Evolutionary conservation across 2,329 filamentous ascomycete genomes (phyloP), one percentile per base, ranked within the genome.

Genomic region (Coniochaeta ligniaria): DNA sequence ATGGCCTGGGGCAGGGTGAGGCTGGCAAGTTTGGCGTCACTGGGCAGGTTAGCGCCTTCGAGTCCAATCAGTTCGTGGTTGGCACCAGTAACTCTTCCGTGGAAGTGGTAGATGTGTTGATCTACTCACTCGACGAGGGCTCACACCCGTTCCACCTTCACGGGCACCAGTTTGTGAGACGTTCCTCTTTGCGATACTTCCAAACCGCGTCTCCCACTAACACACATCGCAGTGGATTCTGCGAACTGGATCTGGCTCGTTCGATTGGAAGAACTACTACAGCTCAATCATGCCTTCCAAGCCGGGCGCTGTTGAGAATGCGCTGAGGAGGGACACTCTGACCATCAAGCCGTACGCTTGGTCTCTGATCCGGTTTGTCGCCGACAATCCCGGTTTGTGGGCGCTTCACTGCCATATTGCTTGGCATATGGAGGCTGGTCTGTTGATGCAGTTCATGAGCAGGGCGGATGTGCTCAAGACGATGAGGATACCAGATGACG

Each of bases 121-220:
- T 88, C 4, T 85, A 86, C 70, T 88, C 86, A 65, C 77, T 83
- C 62, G 84, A 88, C 63, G 77, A 78, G 75, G 67, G 85, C 57
- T 85, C 81, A 60, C 83, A 87, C 65, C 87, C 86, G 0, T 87
- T 88, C 76, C 86, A 90, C 72, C 74, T 90, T 1, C 88, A 89
- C 70, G 85, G 85, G 4, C 78, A 83, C 64, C 78, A 79, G 63
- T 83, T 87, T 86, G 84, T 72, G 75, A 84, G n/a, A 68, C 74
- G 66, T 22, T 22, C 36, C 91, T 68, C 89, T 92, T 74, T 88
- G 85, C 66, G 35, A 36, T 82, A 75, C 62, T 80, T 78, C 36
- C 38, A 5, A 26, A 8, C 22, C 16, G 7, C 6, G 24, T 54
- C 57, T 36, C 77, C 76, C 0, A 76, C 76, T 2, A n/a, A 60